A percentile compares a stretch with the other conserved stretches of the same genome.
Evolutionary conservation across 2,329 filamentous ascomycete genomes (phyloP).

Genomic region (Didymellaceae sp.): DNA sequence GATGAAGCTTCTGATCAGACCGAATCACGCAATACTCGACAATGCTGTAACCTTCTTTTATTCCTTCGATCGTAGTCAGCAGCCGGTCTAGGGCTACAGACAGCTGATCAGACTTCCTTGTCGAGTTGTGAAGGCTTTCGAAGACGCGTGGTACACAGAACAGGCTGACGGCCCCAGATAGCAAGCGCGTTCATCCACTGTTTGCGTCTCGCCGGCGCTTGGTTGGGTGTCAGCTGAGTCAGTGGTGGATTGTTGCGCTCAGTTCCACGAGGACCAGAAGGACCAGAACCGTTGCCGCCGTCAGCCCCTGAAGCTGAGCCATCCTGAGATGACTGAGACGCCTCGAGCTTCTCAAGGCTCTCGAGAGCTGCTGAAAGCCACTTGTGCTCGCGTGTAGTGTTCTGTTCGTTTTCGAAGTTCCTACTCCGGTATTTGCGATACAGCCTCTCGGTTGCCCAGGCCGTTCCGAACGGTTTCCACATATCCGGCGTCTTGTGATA

Average conservation of each 20-base stretch:
- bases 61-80: not conserved
- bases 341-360: not conserved
- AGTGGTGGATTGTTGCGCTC: no score
- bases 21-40: no score
- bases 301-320: no score
- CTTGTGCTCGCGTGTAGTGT: no score
- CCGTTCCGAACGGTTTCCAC: not conserved
- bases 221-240: not conserved
- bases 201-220: not conserved
- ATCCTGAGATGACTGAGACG: no score
- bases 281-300: no score
- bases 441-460: constrained; percentile 11
- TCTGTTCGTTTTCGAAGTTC: no score
- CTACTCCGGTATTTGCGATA: not conserved
- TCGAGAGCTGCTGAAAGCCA: not conserved
- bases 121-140: not conserved
- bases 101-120: not conserved
- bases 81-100: no score
- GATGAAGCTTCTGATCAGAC: no score
- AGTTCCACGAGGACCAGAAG: no score
- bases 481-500: not conserved
- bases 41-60: no score
- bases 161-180: not conserved
- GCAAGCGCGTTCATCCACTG: not conserved
- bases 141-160: not conserved